A percentile compares a stretch with the other conserved stretches of the same genome.
phyloP scores from a whole-genome alignment of 768 basidiomycete genomes.

The Lactarius vividus region DNA sequence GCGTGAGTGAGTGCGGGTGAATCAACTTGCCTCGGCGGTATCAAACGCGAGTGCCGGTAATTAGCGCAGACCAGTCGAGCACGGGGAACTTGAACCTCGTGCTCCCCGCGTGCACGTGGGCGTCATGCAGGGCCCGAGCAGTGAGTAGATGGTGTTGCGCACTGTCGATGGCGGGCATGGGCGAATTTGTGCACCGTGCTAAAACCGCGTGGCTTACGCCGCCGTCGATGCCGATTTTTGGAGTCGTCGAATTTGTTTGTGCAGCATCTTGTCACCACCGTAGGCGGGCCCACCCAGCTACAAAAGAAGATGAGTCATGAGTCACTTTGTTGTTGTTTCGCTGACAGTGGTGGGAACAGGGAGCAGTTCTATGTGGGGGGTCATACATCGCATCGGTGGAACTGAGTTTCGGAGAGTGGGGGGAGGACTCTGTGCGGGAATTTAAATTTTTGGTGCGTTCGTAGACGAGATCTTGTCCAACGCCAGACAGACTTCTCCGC shows the following conservation, averaged over 20 bases:
- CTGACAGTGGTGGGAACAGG: slow-evolving; percentile 59
- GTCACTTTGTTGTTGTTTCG: slow-evolving; percentile 14
- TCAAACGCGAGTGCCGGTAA: slow-evolving; percentile 66
- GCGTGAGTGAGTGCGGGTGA: neutral
- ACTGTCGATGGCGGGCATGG: slow-evolving; percentile 68
- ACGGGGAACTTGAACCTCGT: slow-evolving; percentile 52
- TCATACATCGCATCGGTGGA: too few relatives aligned
- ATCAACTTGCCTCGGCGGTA: slow-evolving; percentile 34
- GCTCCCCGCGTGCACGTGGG: slow-evolving; percentile 44
- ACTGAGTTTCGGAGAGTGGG: neutral
- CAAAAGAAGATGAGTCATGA: neutral
- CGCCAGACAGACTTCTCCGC: slow-evolving; percentile 81
- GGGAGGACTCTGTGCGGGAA: slow-evolving; percentile 6
- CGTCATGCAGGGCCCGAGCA: slow-evolving; percentile 66
- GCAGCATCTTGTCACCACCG: slow-evolving; percentile 64
- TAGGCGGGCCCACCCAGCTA: slow-evolving; percentile 56
- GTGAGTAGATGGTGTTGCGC: slow-evolving; percentile 80
- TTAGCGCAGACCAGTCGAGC: slow-evolving; percentile 81
- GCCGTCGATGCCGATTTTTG: slow-evolving; percentile 74
- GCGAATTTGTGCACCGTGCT: slow-evolving; percentile 59
- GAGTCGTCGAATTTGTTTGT: slow-evolving; percentile 73
- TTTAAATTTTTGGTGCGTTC: slow-evolving; percentile 56
- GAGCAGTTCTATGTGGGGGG: slow-evolving; percentile 51
- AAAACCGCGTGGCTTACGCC: slow-evolving; percentile 85
- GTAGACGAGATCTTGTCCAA: slow-evolving; percentile 59